Conservation (phyloP, 129 eudicot genomes). For the Artemisia argyi region DNA sequence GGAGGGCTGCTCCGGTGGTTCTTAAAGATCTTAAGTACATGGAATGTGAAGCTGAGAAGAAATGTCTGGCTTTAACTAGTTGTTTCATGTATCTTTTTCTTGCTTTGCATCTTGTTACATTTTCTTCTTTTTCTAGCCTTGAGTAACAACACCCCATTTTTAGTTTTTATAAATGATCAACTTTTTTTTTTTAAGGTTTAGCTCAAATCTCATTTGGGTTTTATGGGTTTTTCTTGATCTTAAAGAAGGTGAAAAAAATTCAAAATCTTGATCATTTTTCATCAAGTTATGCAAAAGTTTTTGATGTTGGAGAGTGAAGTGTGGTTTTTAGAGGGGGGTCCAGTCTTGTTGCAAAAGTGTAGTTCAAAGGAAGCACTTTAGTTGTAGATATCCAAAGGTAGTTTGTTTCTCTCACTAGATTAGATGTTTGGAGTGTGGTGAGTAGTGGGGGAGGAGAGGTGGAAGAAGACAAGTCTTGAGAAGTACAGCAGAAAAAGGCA, state of each 20-base stretch:
- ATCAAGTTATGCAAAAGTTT: constrained; percentile 9
- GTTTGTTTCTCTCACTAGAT: constrained; percentile 9
- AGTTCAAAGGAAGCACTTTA: not conserved
- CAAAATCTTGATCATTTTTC: constrained; percentile 25
- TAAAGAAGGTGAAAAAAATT: not conserved
- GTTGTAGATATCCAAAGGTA: not conserved
- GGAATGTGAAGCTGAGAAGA: constrained; percentile 69
- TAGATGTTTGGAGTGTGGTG: constrained; percentile 21
- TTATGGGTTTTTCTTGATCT: constrained; percentile 16
- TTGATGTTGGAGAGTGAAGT: too few species aligned
- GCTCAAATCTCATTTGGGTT: constrained; percentile 19
- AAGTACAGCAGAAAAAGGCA: constrained; percentile 26
- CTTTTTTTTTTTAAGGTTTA: not conserved
- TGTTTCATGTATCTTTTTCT: constrained; percentile 86
- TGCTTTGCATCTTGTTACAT: constrained; percentile 79
- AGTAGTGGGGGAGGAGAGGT: constrained; percentile 11
- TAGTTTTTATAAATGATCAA: not conserved
- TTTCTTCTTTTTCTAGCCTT: constrained; percentile 71
- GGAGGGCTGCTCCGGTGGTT: constrained; percentile 75
- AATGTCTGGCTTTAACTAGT: constrained; percentile 74
- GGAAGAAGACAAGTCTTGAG: constrained; percentile 29
- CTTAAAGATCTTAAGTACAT: constrained; percentile 66
- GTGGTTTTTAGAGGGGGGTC: too few species aligned
- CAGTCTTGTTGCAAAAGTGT: too few species aligned
- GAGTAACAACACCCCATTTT: constrained; percentile 85